Evolutionary conservation across 148 eudicot genomes (phyloP).

Genomic region (Polygonum maritimum): DNA sequence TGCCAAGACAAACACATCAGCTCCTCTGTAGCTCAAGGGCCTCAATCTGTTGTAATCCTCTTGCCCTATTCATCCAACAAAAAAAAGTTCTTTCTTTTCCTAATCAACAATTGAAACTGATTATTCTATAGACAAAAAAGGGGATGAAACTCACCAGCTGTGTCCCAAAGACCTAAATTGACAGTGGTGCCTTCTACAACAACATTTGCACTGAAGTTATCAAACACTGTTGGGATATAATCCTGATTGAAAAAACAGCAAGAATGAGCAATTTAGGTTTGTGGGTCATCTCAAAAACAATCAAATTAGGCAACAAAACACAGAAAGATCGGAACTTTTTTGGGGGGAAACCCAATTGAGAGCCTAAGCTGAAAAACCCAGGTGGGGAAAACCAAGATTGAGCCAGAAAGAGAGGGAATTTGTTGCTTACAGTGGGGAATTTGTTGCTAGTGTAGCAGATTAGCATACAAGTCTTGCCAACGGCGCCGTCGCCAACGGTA

Average conservation of each 20-base stretch:
- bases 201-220: conserved; percentile 99
- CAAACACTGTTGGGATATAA: conserved; percentile 94
- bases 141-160: conserved; percentile 53
- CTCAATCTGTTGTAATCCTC: conserved; percentile 93
- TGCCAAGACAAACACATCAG: conserved; percentile 89
- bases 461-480: conserved; percentile 80
- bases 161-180: conserved; percentile 97
- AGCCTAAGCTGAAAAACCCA: not conserved
- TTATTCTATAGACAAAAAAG: not conserved
- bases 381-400: not conserved
- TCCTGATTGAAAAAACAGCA: conserved; percentile 38
- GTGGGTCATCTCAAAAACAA: not conserved
- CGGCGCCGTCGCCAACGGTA: conserved; percentile 88
- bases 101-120: not conserved
- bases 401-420: not conserved
- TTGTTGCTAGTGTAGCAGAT: conserved; percentile 80
- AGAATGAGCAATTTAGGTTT: not conserved
- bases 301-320: not conserved
- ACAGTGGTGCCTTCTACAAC: conserved; percentile 89
- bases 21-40: conserved; percentile 96
- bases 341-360: not conserved
- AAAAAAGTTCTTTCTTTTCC: not conserved
- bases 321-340: not conserved
- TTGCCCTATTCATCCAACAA: conserved; percentile 45
- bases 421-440: conserved; percentile 61